Evolutionary conservation across 2,329 filamentous ascomycete genomes (phyloP).

Genomic region (Cryphonectria carpinicola): DNA sequence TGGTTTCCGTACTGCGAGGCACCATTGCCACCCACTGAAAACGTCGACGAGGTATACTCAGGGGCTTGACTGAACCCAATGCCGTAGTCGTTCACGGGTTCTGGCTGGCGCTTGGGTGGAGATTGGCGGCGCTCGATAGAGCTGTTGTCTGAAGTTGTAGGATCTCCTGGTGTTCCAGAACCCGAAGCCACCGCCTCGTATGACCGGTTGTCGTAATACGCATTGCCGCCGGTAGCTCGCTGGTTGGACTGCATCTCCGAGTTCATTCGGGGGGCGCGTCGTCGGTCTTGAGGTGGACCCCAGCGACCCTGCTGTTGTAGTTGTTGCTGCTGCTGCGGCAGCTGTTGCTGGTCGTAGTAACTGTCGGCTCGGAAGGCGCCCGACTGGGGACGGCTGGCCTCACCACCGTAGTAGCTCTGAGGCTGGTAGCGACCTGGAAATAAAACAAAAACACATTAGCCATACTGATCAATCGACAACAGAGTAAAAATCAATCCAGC

Average conservation of each 20-base stretch:
- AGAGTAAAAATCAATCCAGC: neutral
- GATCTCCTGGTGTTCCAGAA: slow-evolving; percentile 72
- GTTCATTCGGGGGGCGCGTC: slow-evolving; percentile 47
- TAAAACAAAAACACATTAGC: slow-evolving; percentile 35
- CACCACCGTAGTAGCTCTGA: slow-evolving; percentile 56
- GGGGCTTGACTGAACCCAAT: slow-evolving; percentile 56
- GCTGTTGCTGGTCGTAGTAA: slow-evolving; percentile 40
- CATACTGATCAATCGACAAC: neutral
- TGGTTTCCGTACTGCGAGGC: slow-evolving; percentile 31
- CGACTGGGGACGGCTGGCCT: slow-evolving; percentile 25
- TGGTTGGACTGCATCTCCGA: slow-evolving; percentile 51
- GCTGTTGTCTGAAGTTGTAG: slow-evolving; percentile 85
- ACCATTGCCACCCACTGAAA: slow-evolving; percentile 40
- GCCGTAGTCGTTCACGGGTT: slow-evolving; percentile 67
- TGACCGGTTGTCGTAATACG: slow-evolving; percentile 67
- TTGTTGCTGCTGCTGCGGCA: slow-evolving; percentile 35
- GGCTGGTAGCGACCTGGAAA: slow-evolving; percentile 50
- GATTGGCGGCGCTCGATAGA: slow-evolving; percentile 76
- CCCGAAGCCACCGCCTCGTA: slow-evolving; percentile 86
- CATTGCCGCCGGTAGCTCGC: slow-evolving; percentile 46
- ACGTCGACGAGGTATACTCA: slow-evolving; percentile 46
- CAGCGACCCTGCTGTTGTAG: slow-evolving; percentile 37
- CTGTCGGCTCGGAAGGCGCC: slow-evolving; percentile 23
- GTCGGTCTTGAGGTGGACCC: slow-evolving; percentile 32
- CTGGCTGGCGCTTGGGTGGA: slow-evolving; percentile 53